Evolutionary conservation across 345 rosid genomes (phyloP), one percentile per base, ranked within the genome.

Genomic region (Psidium guajava): DNA sequence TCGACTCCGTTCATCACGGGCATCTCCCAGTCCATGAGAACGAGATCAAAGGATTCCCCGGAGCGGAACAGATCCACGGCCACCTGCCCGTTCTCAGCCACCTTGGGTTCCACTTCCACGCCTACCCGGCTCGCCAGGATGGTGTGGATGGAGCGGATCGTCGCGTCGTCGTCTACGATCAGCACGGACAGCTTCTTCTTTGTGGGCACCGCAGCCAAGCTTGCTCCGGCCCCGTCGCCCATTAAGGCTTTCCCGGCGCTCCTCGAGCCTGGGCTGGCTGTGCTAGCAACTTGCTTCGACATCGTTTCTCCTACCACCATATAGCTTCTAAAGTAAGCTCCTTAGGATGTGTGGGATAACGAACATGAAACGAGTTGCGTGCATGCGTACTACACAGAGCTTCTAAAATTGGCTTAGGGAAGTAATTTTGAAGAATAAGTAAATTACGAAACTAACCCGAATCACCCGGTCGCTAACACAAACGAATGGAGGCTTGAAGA

Each of bases 11-110:
- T 84, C 94, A 90, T 88, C 13, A 93, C 36, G 13, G 93, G 93
- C 91, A 92, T 89, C 20, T 91, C 89, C 75, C 87, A 51, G 54
- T 91, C 93, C 87, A 92, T 90, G 20, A 93, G 85, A 55, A 92
- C 89, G 69, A 91, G 85, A n/a, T 90, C 57, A 54, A 87, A 90
- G 28, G 84, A 77, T 52, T 84, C 87, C 0, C 92, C 91, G 8
- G 51, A 5, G 18, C 2, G 54, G 54, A 57, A 89, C 69, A 93
- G 83, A 40, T 92, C 90, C 24, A 91, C 88, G 0, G 89, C 94
- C 83, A 86, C 87, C 32, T 86, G 82, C 6, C 94, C 92, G 57
- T 90, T 89, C 21, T 7, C 82, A 15, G 86, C 92, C 24, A 57
- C 61, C 40, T 89, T n/a, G 28, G 42, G 40, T 40, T 77, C 83